Conservation (phyloP, 1,284 basidiomycete genomes). For the Exobasidium rhododendri region DNA sequence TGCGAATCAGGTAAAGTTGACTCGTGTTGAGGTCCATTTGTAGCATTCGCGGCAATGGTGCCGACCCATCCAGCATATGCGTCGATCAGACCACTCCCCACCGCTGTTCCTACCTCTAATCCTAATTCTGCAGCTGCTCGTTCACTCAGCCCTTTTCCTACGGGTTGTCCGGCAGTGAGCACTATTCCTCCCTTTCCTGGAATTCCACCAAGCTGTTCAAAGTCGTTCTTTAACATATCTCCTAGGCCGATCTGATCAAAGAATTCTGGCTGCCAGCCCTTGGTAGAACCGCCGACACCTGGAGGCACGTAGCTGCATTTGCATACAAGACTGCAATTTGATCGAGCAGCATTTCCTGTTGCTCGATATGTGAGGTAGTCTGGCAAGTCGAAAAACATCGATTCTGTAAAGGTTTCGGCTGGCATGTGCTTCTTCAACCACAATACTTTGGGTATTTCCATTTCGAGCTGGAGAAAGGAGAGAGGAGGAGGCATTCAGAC, state of each 20-base stretch:
- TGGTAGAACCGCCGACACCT: constrained; percentile 55
- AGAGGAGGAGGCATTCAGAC: no score
- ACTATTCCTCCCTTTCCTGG: constrained; percentile 64
- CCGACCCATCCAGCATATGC: constrained; percentile 99
- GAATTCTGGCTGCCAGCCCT: constrained; percentile 52
- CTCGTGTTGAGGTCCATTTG: constrained; percentile 56
- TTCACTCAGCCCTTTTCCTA: constrained; percentile 77
- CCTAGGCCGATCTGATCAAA: constrained; percentile 51
- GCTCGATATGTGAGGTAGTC: constrained; percentile 94
- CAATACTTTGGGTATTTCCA: constrained; percentile 73
- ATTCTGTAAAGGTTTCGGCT: constrained; percentile 68
- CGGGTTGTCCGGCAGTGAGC: constrained; percentile 85
- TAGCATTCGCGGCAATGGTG: constrained; percentile 79
- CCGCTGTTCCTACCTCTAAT: constrained; percentile 79
- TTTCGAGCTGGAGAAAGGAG: constrained; percentile 34
- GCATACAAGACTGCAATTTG: constrained; percentile 89
- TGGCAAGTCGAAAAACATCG: constrained; percentile 94
- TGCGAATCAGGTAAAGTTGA: constrained; percentile 54
- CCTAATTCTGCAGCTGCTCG: constrained; percentile 80
- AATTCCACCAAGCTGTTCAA: constrained; percentile 73
- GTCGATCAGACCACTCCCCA: constrained; percentile 91
- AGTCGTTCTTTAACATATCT: constrained; percentile 62
- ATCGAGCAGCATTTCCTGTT: constrained; percentile 74
- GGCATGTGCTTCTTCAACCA: constrained; percentile 92
- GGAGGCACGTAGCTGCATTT: constrained; percentile 92